These are phyloP conservation scores for Dothideomycetes sp. DNA, from an alignment of 2,329 filamentous ascomycete species.

Conservation along the genomic window DNA sequence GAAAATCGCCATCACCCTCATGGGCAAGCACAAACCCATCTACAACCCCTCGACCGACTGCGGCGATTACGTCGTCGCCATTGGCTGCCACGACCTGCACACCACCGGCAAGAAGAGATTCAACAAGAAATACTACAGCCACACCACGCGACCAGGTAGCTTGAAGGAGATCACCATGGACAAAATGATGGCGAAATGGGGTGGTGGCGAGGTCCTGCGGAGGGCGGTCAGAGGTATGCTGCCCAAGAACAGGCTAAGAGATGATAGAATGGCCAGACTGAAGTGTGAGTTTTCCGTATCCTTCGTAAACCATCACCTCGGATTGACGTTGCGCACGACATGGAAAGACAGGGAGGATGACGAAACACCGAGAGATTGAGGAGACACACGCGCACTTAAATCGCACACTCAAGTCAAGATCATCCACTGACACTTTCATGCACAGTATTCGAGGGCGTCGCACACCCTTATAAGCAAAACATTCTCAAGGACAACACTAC, in stretches of 20 bases:
- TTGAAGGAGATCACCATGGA: slow-evolving; percentile 90
- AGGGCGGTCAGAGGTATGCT: slow-evolving; percentile 95
- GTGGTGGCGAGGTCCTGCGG: slow-evolving; percentile 80
- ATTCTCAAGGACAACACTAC: slow-evolving; percentile 43
- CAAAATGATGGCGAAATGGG: slow-evolving; percentile 84
- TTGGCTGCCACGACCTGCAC: slow-evolving; percentile 75
- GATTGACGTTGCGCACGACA: not conserved
- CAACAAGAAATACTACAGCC: slow-evolving; percentile 93
- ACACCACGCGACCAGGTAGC: slow-evolving; percentile 81
- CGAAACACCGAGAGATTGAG: slow-evolving; percentile 4
- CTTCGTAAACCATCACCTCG: not conserved
- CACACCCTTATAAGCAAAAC: slow-evolving; percentile 87
- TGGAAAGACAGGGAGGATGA: slow-evolving; percentile 1
- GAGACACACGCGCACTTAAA: too few species aligned
- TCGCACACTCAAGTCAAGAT: too few species aligned
- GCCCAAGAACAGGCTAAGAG: slow-evolving; percentile 87
- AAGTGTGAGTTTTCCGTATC: slow-evolving; percentile 50
- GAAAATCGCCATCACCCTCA: slow-evolving; percentile 74
- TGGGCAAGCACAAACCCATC: slow-evolving; percentile 99
- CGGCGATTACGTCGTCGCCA: slow-evolving; percentile 96
- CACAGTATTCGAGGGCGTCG: slow-evolving; percentile 79
- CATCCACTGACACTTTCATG: too few species aligned
- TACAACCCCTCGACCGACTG: slow-evolving; percentile 96
- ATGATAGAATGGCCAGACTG: slow-evolving; percentile 74
- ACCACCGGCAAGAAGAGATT: slow-evolving; percentile 84